A percentile compares a stretch with the other conserved stretches of the same genome.
Evolutionary conservation across 2,329 filamentous ascomycete genomes (phyloP).

Genomic region (Balansia obtecta): DNA sequence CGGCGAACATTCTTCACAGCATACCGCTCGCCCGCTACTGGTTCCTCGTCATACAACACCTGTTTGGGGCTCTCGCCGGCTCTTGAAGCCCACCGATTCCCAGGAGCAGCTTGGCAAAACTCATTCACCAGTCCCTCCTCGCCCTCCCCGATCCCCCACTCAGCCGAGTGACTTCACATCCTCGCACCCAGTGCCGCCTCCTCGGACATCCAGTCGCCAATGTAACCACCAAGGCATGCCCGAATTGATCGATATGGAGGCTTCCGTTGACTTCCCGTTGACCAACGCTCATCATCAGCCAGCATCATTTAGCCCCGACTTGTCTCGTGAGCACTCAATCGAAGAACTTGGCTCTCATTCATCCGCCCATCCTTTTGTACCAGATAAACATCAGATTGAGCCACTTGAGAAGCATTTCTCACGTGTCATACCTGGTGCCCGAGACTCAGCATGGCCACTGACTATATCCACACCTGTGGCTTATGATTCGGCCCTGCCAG

Average conservation of each 20-base stretch:
- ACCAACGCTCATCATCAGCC: conserved; percentile 33
- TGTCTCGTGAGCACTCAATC: conserved; percentile 9
- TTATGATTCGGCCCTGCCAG: conserved; percentile 35
- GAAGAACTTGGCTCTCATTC: not conserved
- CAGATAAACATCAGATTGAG: not conserved
- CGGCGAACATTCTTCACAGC: not conserved
- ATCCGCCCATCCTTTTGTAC: not conserved
- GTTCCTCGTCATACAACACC: conserved; percentile 11
- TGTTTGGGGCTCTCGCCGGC: conserved; percentile 18
- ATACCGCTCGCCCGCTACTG: conserved; percentile 8
- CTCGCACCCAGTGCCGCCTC: conserved; percentile 33
- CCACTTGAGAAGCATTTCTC: conserved; percentile 14
- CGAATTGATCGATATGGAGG: conserved; percentile 22
- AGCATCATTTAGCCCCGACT: conserved; percentile 25
- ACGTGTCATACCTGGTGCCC: conserved; percentile 30
- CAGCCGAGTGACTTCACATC: conserved; percentile 17
- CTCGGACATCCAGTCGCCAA: conserved; percentile 42
- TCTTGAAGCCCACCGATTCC: conserved; percentile 32
- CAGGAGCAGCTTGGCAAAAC: conserved; percentile 36
- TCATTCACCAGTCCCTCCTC: conserved; percentile 34
- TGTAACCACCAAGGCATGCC: conserved; percentile 30
- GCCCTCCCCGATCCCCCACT: conserved; percentile 31
- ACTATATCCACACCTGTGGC: conserved; percentile 13
- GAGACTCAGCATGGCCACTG: conserved; percentile 31
- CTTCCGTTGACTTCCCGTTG: conserved; percentile 31